Evolutionary conservation across 1,284 basidiomycete genomes (phyloP), one percentile per base, ranked within the genome.

Genomic region (Amylostereum areolatum): DNA sequence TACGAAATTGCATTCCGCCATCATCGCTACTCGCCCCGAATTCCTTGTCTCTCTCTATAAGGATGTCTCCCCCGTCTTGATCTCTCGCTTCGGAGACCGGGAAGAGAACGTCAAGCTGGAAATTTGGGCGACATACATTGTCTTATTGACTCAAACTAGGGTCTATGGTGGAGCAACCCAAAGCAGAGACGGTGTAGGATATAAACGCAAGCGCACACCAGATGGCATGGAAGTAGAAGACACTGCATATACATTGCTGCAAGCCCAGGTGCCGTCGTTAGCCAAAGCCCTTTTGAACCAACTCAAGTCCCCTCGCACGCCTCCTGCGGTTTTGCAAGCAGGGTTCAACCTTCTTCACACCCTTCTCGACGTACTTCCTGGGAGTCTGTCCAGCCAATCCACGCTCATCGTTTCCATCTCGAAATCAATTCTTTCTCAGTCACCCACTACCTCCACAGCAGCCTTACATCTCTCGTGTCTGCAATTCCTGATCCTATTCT

Each of bases 31-130:
- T 4, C 87, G 93, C 9, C 87, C 92, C 1, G 96, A 97, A 62
- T 73, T 95, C 2, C 75, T 97, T 3, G 68, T 75, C 4, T 74
- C 84, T 1, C 77, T 97, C 46, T 96, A 92, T 71, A 84, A 83
- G 62, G 81, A 82, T 4, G 84, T 97, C 4, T 90, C 92, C 0
- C 92, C 92, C 0, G 78, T 91, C 4, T 77, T 99, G 41, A 91
- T 97, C 48, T 83, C 89, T 7, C 83, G 95, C 30, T 96, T 99
- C 61, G 85, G 82, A 34, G 97, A 99, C 66, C 86, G 97, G 35
- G 97, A 99, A 68, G 91, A 94, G 60, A 96, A 90, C 11, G 97
- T 99, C 18, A 82, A 91, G n/a, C 72, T 97, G 18, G 96, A 99
- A 66, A 77, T 98, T 6, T 93, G 96, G 81, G 74, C 85, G 0